Evolutionary conservation across 192 early-diverging fungal species (phyloP), one percentile per base, ranked within the genome.

Genomic region (Coemansia sp.): DNA sequence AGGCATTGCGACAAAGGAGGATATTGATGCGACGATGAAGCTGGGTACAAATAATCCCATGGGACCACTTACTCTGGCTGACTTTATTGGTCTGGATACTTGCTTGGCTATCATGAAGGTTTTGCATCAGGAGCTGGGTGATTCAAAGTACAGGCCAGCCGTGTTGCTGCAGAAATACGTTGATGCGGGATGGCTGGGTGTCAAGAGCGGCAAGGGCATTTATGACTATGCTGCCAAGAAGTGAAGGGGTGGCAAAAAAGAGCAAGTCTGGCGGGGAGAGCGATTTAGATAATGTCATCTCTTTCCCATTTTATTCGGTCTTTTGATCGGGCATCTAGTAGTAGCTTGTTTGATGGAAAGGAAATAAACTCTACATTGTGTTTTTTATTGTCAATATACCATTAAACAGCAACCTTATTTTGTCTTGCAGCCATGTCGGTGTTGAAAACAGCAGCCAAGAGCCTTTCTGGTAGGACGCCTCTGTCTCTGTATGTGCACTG

Each of bases 1-100:
- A 83, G 86, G 88, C 6, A 89, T 93, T 68, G 93, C 89, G 6
- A 86, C 84, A 19, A 80, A 81, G 44, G 93, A 98, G 62, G 90
- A 98, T 64, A 98, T 98, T 68, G 96, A 98, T 61, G 90, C 87
- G 5, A 98, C 96, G 39, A 98, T 98, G 96, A 94, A 92, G 69
- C 77, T 98, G 15, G 96, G 96, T 35, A 90, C 90, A 20, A 98
- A 98, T 72, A 86, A 84, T 58, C 95, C 95, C 5, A 98, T 98
- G 95, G 96, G 96, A 22, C 96, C 96, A 17, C 81, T 98, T 45
- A 90, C 88, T 2, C 81, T 98, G 42, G 96, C 93, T 14, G 96
- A 98, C 69, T 95, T 97, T 66, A 98, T 98, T 67, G 96, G 96
- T 32, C 70, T 98, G 36, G 96, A 98, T 63, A 98, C 96, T 0